Conservation (phyloP, 2,329 filamentous ascomycete genomes). For the Trichoderma koningiopsis region DNA sequence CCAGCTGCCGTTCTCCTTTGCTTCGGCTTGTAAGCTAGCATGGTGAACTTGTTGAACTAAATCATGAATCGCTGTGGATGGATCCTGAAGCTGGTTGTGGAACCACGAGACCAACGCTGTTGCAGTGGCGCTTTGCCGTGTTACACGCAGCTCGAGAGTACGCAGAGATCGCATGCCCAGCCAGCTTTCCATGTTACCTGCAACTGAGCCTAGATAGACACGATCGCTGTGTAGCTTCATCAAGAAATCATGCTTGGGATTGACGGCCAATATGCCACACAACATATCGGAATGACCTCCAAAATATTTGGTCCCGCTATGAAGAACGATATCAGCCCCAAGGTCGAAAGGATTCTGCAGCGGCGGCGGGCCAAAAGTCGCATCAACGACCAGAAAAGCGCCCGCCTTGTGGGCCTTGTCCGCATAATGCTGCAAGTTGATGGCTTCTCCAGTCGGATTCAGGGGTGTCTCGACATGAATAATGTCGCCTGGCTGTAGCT, state of each 20-base stretch:
- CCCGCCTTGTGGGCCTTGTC: conserved; percentile 70
- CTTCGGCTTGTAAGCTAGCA: conserved; percentile 72
- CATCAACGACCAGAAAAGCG: conserved; percentile 79
- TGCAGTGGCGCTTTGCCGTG: conserved; percentile 73
- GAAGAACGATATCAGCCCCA: conserved; percentile 87
- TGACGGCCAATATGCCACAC: conserved; percentile 79
- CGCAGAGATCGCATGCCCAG: conserved; percentile 82
- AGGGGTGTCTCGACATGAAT: conserved; percentile 92
- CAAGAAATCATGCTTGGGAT: conserved; percentile 58
- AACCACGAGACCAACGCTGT: conserved; percentile 73
- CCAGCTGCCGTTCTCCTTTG: conserved; percentile 64
- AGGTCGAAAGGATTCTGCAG: conserved; percentile 81
- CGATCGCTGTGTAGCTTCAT: conserved; percentile 68
- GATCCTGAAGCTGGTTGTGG: conserved; percentile 47
- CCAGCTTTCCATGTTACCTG: conserved; percentile 92
- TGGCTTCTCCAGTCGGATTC: conserved; percentile 84
- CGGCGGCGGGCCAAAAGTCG: conserved; percentile 89
- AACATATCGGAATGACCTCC: conserved; percentile 94
- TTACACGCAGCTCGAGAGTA: conserved; percentile 81
- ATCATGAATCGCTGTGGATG: conserved; percentile 48
- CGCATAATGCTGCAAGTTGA: conserved; percentile 71
- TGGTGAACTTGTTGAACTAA: conserved; percentile 68
- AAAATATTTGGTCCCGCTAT: conserved; percentile 95
- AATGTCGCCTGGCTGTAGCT: conserved; percentile 75
- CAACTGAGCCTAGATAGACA: conserved; percentile 74